phyloP scores from a whole-genome alignment of 805 yeast genomes.

The Schwanniomyces occidentalis region DNA sequence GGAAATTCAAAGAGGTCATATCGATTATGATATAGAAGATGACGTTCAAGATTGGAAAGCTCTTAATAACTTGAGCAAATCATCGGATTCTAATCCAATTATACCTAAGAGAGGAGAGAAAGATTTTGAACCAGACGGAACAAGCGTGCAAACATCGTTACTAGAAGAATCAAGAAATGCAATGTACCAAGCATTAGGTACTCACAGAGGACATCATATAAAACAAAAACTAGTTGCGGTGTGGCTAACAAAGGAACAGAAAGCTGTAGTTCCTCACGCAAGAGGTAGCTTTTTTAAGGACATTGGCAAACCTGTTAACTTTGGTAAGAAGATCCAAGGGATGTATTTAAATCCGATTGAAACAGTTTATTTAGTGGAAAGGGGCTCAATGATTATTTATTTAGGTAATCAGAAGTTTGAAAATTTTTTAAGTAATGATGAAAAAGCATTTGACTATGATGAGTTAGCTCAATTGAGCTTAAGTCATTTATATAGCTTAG shows the following conservation, averaged over 20 bases:
- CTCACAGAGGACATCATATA: slow-evolving; percentile 46
- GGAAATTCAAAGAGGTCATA: slow-evolving; percentile 3
- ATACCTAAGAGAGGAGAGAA: slow-evolving; percentile 80
- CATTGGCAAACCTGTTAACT: slow-evolving; percentile 56
- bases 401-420: slow-evolving; percentile 20
- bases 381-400: slow-evolving; percentile 56
- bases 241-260: slow-evolving; percentile 33
- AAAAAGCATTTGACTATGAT: slow-evolving; percentile 22
- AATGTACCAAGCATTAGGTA: slow-evolving; percentile 68
- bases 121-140: slow-evolving; percentile 83
- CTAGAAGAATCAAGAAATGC: slow-evolving; percentile 59
- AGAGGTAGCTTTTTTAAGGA: slow-evolving; percentile 74
- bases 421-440: slow-evolving; percentile 18
- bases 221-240: slow-evolving; percentile 56
- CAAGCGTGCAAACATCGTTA: slow-evolving; percentile 47
- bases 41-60: slow-evolving; percentile 38
- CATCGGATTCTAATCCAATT: slow-evolving; percentile 3
- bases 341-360: slow-evolving; percentile 66
- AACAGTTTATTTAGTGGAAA: slow-evolving; percentile 71
- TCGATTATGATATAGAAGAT: slow-evolving; percentile 19
- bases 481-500: slow-evolving; percentile 60
- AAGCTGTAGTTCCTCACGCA: slow-evolving; percentile 44
- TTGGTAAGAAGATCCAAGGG: slow-evolving; percentile 19
- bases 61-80: slow-evolving; percentile 7
- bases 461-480: slow-evolving; percentile 48